Evolutionary conservation across 1,139 yeast genomes (phyloP), one percentile per base, ranked within the genome.

Genomic region (Meyerozyma elateridarum): DNA sequence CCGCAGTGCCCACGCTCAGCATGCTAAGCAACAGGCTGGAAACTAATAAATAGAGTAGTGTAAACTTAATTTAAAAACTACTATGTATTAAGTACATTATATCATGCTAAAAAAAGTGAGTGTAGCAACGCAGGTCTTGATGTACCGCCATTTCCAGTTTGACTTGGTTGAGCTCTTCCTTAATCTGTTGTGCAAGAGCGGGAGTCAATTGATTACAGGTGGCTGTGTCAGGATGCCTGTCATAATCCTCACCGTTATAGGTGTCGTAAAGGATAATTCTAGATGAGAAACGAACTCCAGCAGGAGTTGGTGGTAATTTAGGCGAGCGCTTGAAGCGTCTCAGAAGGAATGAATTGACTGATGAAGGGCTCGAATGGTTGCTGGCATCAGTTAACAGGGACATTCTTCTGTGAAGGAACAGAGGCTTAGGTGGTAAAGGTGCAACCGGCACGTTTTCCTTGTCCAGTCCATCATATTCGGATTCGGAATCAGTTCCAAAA

Each of bases 131-230:
- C 3, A 95, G 85, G 16, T 73, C 78, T 31, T 74, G 79, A 54
- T 89, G 96, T 29, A 89, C 73, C 21, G 73, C 79, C 98, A 89
- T 89, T 42, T 75, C 78, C 35, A 78, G 69, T 59, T 85, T 85
- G 49, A 87, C 61, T 36, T 70, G 70, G 56, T 91, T 89, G 52
- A 91, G 66, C 56, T 91, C 97, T 31, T 83, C 87, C 59, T 80
- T 83, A 49, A 91, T 87, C 59, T 79, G 79, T 56, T 85, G 91
- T 0, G 96, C 97, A 52, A 89, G 64, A 34, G 73, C 65, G 4
- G 97, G 96, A 1, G 96, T 89, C 56, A 89, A 67, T 51, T 83
- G 88, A 57, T 89, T 88, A 62, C 97, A 89, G 1, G 97, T 88
- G 4, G 95, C 95, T 27, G 82, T 70, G 43, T 88, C 97, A 0